Percentiles rank a stretch among this genome's conserved stretches.
phyloP scores from a whole-genome alignment of 202 grass and related monocot genomes.

The Tripidium arundinaceum region DNA sequence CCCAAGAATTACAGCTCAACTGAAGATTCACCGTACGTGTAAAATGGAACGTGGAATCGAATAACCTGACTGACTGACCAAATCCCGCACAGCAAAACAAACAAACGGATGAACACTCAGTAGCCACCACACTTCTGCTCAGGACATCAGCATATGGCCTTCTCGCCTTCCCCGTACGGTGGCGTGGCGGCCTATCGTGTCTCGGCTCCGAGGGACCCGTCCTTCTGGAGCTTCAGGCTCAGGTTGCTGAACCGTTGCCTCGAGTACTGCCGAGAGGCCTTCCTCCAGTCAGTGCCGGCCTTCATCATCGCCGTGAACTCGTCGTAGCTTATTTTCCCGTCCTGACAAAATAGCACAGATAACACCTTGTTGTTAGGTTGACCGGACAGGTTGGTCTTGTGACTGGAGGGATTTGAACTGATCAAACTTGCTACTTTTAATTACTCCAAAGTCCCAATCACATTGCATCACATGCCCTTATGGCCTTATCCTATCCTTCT shows the following conservation, averaged over 20 bases:
- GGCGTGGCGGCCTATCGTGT: neutral
- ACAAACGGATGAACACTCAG: neutral
- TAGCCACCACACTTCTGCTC: neutral
- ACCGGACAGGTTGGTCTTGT: neutral
- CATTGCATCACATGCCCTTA: neutral
- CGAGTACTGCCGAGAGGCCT: conserved; percentile 88
- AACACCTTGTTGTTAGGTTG: neutral
- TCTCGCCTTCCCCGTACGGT: too few relatives aligned
- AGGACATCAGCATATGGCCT: too few relatives aligned
- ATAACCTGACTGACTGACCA: neutral
- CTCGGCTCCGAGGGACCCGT: conserved; percentile 39
- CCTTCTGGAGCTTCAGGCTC: conserved; percentile 66
- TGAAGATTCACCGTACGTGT: neutral
- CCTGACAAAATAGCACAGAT: conserved; percentile 40
- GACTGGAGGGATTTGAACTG: neutral
- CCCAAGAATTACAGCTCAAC: neutral
- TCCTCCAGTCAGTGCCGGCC: conserved; percentile 95
- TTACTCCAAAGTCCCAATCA: neutral
- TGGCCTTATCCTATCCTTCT: neutral
- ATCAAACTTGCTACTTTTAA: conserved; percentile 10
- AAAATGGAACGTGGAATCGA: neutral
- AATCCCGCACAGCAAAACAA: neutral
- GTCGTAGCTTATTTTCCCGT: conserved; percentile 85
- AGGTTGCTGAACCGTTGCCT: conserved; percentile 77
- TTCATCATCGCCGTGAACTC: conserved; percentile 89